These are phyloP conservation scores for Jackrogersella multiformis DNA, from an alignment of 495 filamentous ascomycete genomes.

Conservation along the genomic window DNA sequence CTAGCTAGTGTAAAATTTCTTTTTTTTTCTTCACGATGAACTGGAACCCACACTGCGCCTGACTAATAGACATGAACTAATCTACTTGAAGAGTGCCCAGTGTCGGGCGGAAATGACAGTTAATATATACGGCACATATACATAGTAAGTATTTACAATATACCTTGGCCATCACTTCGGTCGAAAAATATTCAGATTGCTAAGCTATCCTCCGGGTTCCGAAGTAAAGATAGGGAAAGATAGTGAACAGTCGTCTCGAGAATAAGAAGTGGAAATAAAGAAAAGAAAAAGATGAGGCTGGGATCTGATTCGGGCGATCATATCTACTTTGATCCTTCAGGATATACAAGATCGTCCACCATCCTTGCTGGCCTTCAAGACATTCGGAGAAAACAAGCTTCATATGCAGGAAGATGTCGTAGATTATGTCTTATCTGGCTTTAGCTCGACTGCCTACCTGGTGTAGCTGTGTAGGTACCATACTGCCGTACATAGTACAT, in stretches of 20 bases:
- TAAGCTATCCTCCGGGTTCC: not conserved
- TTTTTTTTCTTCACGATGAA: not conserved
- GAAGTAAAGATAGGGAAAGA: not conserved
- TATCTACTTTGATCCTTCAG: not conserved
- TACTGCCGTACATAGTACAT: too few species aligned
- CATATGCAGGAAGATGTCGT: not conserved
- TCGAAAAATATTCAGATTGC: not conserved
- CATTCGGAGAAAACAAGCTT: conserved; percentile 16
- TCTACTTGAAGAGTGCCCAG: too few species aligned
- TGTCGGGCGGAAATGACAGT: not conserved
- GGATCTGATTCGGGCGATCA: not conserved
- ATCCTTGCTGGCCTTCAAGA: not conserved
- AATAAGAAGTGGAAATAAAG: not conserved
- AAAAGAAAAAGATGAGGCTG: conserved; percentile 2
- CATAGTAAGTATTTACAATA: too few species aligned
- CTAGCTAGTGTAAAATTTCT: not conserved
- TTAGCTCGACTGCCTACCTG: not conserved
- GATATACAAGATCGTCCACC: not conserved
- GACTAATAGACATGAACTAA: too few species aligned
- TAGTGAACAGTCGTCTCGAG: not conserved
- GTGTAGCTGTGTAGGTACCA: too few species aligned
- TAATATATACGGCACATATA: too few species aligned
- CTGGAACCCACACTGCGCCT: not conserved
- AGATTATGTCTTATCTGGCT: not conserved
- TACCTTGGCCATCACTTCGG: too few species aligned